Evolutionary conservation across 2,329 filamentous ascomycete genomes (phyloP), one percentile per base, ranked within the genome.

Genomic region (Didymella arachidicola): DNA sequence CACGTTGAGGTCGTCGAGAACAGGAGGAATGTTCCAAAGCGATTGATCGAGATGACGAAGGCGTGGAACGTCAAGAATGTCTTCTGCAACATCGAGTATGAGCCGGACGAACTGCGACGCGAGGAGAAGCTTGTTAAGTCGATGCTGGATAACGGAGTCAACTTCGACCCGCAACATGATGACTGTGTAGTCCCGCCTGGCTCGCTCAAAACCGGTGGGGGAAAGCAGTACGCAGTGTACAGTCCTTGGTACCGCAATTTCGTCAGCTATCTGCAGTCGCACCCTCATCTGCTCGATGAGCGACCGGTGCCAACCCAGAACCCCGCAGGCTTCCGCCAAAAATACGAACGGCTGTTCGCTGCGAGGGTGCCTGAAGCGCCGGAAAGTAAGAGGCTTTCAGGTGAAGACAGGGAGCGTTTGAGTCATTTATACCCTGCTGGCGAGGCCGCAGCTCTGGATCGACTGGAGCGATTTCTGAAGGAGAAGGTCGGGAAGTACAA

Each of bases 71-170:
- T 86, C 0, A 88, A 83, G 47, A 90, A 95, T 68, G 64, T 97
- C 2, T 96, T 87, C 69, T 87, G 90, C 46, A 97, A 96, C 71
- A 86, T 93, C 57, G 93, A 97, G 73, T 97, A 96, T 69, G 93
- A 97, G 74, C 92, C 96, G 0, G 93, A 97, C 71, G 93, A 97
- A 78, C 78, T 97, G 57, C 82, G 93, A 42, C 83, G 93, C 6
- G 93, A 97, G 68, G 86, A 87, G 1, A 81, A 80, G 27, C 78
- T 96, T 69, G 83, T 91, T 1, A 83, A 80, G 27, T 75, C 82
- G 39, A 85, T 89, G 59, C 77, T 89, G 1, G 82, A 87, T 16
- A 84, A 84, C 12, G 88, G 86, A 0, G 85, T 94, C 45, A 82
- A 84, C 1, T 87, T 96, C 65, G 83, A 88, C n/a, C 84, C 88